Evolutionary conservation across 192 early-diverging fungal species (phyloP), one percentile per base, ranked within the genome.

Genomic region (Coemansia interrupta): DNA sequence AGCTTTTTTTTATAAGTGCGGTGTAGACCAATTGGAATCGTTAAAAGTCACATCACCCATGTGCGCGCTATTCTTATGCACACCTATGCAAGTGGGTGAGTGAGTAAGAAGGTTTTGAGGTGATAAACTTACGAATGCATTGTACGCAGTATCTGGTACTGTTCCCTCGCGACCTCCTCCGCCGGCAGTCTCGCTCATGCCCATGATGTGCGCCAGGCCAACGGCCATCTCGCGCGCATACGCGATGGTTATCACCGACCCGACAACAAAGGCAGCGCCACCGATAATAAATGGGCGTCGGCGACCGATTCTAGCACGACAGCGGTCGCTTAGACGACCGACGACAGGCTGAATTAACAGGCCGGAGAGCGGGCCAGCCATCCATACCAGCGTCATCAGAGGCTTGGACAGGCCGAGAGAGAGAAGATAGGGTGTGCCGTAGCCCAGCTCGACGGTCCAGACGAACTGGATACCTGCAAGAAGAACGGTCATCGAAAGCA

Each of bases 361-460:
- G 23, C 90, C 90, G 53, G 88, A 89, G 24, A 92, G 78, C 19
- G 91, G 91, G 13, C 91, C 91, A 9, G 93, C 93, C 61, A 98
- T 80, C 96, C 96, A 98, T 5, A 98, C 96, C 18, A 97, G 70
- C 20, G 93, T 90, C 73, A 90, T 89, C 26, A 90, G 69, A 6
- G 92, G 81, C 67, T 91, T 89, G 13, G 92, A 84, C 17, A 98
- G 66, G 0, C 89, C 92, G 28, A 98, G 77, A 0, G 87, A 84
- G 40, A 91, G 81, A 19, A 98, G 70, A 58, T 92, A 93, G 7
- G 93, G 92, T 5, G 95, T 93, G 26, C 93, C 93, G 47, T 78
- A 82, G 4, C 72, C 80, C 26, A 78, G 63, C 60, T 82, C 80
- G 12, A 82, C 80, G 1, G 76, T 75, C 80, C 80, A 82, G 15